Base-by-base conservation (phyloP, 208 protist genomes). In the Leishmania braziliensis region DNA sequence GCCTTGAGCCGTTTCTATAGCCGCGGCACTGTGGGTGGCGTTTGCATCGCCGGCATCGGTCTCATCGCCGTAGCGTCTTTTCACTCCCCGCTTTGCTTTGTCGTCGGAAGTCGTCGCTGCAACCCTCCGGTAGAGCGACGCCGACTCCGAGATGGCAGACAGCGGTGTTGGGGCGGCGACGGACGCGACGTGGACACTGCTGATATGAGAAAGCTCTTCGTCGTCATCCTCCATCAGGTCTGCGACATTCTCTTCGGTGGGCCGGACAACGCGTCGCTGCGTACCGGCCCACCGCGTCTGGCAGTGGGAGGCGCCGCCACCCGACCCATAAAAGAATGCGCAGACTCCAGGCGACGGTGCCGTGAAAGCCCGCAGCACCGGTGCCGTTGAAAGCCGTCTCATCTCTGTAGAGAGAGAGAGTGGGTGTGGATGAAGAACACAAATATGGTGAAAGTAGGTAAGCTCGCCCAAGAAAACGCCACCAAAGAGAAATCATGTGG, bases 161-260 rank as follows among this genome's bases (percentile, higher is more conserved):
- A 84, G 75, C 29, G 48, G 65, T 8, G 71, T 10, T 9, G 71
- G 12, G 71, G 50, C 26, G 29, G 29, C 16, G 48, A 33, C 12
- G 50, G 16, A 36, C 65, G 54, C 36, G 26, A 14, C 12, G 5
- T 50, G 14, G 63, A 3, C 71, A 23, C 0, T 60, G 48, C 71
- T 33, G 33, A 39, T 1, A 29, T 48, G 14, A 54, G 29, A 26
- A 5, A 3, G 29, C n/a, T 75, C n/a, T 3, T 75, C 43, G 12
- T 80, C 80, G 53, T 77, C 80, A 39, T 84, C 80, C 29, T 84
- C 80, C 80, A 84, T 84, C 75, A 84, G 46, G 5, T 80, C 75
- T 18, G 75, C 80, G 26, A 84, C 54, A n/a, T 54, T 53, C 36
- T 84, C 75, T 53, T 84, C 80, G 2, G 80, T 84, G 74, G 80